A percentile compares a stretch with the other conserved stretches of the same genome.
Conservation (phyloP, 2,329 filamentous ascomycete species). For the Emydomyces testavorans region DNA sequence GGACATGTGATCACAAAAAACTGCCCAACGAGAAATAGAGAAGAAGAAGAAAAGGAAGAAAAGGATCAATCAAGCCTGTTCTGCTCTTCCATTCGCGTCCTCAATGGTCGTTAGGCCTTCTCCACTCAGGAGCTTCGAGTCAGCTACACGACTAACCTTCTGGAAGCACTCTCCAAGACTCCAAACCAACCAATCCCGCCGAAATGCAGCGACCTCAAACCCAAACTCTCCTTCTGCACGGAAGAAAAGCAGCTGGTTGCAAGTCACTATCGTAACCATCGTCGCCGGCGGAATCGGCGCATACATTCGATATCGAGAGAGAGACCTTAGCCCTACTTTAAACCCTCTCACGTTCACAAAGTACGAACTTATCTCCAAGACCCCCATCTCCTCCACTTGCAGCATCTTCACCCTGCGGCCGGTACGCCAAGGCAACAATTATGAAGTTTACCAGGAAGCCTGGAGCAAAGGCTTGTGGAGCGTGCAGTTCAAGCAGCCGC, state of each 20-base stretch:
- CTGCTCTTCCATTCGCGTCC: not conserved
- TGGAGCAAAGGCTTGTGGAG: constrained; percentile 66
- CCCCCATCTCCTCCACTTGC: constrained; percentile 37
- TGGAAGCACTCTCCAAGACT: not conserved
- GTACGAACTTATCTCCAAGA: constrained; percentile 34
- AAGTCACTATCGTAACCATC: constrained; percentile 26
- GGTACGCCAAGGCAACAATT: constrained; percentile 22
- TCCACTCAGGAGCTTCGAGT: not conserved
- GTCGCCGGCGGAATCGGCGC: constrained; percentile 29
- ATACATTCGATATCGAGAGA: constrained; percentile 26
- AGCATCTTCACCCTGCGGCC: constrained; percentile 36
- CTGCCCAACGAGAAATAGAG: too few relatives aligned
- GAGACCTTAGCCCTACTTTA: constrained; percentile 21
- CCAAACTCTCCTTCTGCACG: constrained; percentile 16
- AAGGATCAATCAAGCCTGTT: not conserved
- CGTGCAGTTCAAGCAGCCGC: constrained; percentile 86
- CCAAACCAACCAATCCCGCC: constrained; percentile 9
- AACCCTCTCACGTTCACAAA: constrained; percentile 32
- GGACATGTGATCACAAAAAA: not conserved
- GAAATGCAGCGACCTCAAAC: constrained; percentile 19
- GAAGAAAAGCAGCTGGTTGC: constrained; percentile 26
- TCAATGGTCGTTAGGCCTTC: not conserved
- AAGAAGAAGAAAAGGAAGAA: not conserved
- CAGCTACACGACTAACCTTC: not conserved
- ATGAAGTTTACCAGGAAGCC: constrained; percentile 34